Base-by-base conservation (phyloP, 139 green algal species). In the Diplosphaera chodatii region DNA sequence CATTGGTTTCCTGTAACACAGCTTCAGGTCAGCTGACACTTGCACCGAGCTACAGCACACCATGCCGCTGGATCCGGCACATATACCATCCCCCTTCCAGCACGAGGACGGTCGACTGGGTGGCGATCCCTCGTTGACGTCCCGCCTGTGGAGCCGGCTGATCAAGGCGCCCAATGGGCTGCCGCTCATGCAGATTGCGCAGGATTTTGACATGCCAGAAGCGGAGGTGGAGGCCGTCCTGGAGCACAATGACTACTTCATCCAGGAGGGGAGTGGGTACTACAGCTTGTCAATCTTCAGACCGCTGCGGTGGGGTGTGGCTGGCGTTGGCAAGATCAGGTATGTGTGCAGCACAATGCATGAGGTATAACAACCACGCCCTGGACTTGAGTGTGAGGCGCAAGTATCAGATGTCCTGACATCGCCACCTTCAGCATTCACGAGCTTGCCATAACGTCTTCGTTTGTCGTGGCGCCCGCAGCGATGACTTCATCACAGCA, bases 401-500 rank as follows among this genome's bases (percentile, higher is more conserved):
- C n/a, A n/a, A n/a, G n/a, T n/a, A n/a, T n/a, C n/a, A n/a, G n/a
- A n/a, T n/a, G n/a, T n/a, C n/a, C n/a, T n/a, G n/a, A n/a, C n/a
- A n/a, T n/a, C n/a, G n/a, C n/a, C n/a, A n/a, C n/a, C n/a, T n/a
- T n/a, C n/a, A n/a, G n/a, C n/a, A n/a, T n/a, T n/a, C n/a, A n/a
- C n/a, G n/a, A n/a, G n/a, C n/a, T n/a, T n/a, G n/a, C n/a, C n/a
- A n/a, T n/a, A n/a, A n/a, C n/a, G n/a, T n/a, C n/a, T n/a, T n/a
- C n/a, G n/a, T n/a, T n/a, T n/a, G n/a, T n/a, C n/a, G n/a, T n/a
- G n/a, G n/a, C 3, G 16, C 10, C 3, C 48, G 70, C 70, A 63
- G 70, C 10, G 37, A 75, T 13, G 70, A 75, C 62, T 75, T 75
- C 62, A 64, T 75, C 32, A 63, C 67, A n/a, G 70, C 70, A 1